phyloP scores from a whole-genome alignment of 805 yeast species.

The Kodamaea kaohsiungensis region DNA sequence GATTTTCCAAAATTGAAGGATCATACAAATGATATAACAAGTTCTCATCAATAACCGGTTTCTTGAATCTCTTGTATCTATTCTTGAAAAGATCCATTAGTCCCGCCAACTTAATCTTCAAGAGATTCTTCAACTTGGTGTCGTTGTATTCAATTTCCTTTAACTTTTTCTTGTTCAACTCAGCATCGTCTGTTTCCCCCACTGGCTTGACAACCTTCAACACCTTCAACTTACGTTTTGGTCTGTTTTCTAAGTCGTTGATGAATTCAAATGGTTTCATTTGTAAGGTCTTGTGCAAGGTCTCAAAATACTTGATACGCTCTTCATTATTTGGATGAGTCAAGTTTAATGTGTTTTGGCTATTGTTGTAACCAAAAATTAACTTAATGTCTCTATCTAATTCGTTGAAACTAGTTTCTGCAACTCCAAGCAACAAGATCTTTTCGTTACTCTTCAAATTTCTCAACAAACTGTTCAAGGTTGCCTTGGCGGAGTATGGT shows the following conservation, averaged over 20 bases:
- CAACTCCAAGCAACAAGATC: constrained; percentile 71
- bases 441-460: constrained; percentile 70
- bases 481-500: constrained; percentile 67
- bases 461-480: constrained; percentile 68
- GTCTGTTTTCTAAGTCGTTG: constrained; percentile 62
- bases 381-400: constrained; percentile 48
- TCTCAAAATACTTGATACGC: constrained; percentile 56
- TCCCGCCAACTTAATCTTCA: constrained; percentile 83
- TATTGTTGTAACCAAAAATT: constrained; percentile 57
- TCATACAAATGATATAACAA: constrained; percentile 77
- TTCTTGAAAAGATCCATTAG: constrained; percentile 87
- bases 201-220: constrained; percentile 33
- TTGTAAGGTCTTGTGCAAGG: constrained; percentile 52
- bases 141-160: constrained; percentile 64
- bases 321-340: constrained; percentile 46
- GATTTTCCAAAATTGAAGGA: constrained; percentile 44
- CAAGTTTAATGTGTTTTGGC: constrained; percentile 48
- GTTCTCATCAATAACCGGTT: constrained; percentile 84
- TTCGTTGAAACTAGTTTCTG: constrained; percentile 48
- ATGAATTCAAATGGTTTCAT: constrained; percentile 71
- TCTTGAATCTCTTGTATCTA: constrained; percentile 85
- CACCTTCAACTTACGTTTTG: constrained; percentile 47
- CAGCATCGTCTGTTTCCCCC: constrained; percentile 24
- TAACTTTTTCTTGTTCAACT: constrained; percentile 38
- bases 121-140: constrained; percentile 76